Base-by-base conservation (phyloP, 2,329 filamentous ascomycete genomes). In the Geosmithia morbida region DNA sequence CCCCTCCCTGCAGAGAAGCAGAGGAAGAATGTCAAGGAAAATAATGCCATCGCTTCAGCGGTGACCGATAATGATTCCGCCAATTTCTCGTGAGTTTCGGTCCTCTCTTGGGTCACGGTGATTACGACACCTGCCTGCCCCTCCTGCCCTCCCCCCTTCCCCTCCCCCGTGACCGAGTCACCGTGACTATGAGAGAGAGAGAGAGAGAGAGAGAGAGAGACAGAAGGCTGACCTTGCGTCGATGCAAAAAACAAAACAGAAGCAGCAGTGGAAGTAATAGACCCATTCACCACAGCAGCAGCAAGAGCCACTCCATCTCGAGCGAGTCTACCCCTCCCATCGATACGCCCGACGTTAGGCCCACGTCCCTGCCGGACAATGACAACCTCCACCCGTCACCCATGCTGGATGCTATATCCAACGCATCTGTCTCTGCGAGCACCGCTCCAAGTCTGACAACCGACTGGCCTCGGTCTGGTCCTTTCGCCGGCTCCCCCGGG, bases 11-110 rank as follows among this genome's bases (percentile, higher is more conserved):
- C 29, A 48, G 73, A 73, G 66, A 75, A 73, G 60, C 64, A 71
- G 56, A 71, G 65, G 61, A 76, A 73, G 64, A 63, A 74, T 72
- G 71, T 66, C 59, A 74, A 67, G 69, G 70, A 74, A 56, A 63
- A 62, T 57, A 68, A 70, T 56, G 68, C 70, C 55, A 71, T 75
- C 56, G 66, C 69, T 54, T 70, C 71, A 44, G 71, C 70, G 61
- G 67, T 74, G 64, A 73, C 68, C 52, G 72, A 69, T 57, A 70
- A 75, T 55, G 66, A 66, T 55, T 64, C 68, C 57, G 67, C 66
- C 57, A 74, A 71, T 61, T 70, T 73, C 62, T 63, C 65, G 71
- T 75, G 66, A 55, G 71, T 68, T 47, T 40, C 19, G 26, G 37
- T 44, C 41, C 40, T 47, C 33, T 11, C 33, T 13, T 16, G 5